Percentiles rank a stretch among this genome's conserved stretches.
phyloP scores from a whole-genome alignment of 2,329 filamentous ascomycete species.

The Ceratocystis albifundus region DNA sequence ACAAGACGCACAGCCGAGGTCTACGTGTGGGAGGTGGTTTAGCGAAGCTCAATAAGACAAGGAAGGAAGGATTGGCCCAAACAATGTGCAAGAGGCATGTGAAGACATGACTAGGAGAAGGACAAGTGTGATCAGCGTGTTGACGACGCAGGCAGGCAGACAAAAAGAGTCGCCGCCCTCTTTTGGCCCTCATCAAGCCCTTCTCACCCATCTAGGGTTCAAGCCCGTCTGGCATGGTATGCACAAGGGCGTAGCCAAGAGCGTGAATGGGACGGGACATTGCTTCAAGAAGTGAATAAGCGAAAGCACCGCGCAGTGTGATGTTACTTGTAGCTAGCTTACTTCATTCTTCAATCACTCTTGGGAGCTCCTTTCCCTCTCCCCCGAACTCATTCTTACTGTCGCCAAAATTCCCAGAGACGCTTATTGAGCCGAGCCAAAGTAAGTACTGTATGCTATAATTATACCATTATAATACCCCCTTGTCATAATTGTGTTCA shows the following conservation, averaged over 20 bases:
- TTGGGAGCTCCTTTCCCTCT: too few relatives aligned
- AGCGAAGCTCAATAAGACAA: not conserved
- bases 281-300: too few relatives aligned
- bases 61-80: not conserved
- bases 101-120: not conserved
- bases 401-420: not conserved
- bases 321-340: constrained; percentile 6
- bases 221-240: not conserved
- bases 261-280: not conserved
- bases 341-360: not conserved
- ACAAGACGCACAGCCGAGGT: constrained; percentile 13
- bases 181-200: not conserved
- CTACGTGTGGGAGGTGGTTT: not conserved
- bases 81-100: not conserved
- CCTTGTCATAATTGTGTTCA: not conserved
- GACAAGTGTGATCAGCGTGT: not conserved
- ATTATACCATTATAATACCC: too few relatives aligned
- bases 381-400: too few relatives aligned
- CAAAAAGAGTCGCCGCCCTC: not conserved
- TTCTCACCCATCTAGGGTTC: not conserved
- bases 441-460: not conserved
- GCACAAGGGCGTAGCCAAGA: not conserved
- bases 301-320: not conserved
- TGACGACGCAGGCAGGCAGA: too few relatives aligned
- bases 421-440: not conserved